Conservation (phyloP, 2,329 filamentous ascomycete species). For the Mollisiaceae sp. region DNA sequence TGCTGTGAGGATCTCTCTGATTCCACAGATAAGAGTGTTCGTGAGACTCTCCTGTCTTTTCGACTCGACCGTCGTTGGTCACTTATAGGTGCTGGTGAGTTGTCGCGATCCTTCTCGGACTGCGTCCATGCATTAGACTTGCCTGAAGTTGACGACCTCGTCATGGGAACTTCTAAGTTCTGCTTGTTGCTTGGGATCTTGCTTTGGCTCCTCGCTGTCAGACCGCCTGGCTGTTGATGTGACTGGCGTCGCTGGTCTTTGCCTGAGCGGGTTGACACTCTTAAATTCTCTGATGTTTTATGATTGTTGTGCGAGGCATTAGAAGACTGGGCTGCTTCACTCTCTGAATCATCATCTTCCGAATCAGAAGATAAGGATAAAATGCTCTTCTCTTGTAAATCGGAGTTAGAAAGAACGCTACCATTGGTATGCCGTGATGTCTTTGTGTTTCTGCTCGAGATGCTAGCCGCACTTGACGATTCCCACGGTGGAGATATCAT, state of each 20-base stretch:
- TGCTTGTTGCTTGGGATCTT: slow-evolving; percentile 18
- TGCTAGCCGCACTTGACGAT: slow-evolving; percentile 38
- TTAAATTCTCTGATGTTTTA: not conserved
- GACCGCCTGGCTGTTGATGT: slow-evolving; percentile 18
- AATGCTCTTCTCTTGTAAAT: slow-evolving; percentile 41
- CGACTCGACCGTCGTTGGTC: slow-evolving; percentile 2
- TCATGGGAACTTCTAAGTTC: slow-evolving; percentile 32
- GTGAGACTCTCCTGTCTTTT: slow-evolving; percentile 18
- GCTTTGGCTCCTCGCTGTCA: slow-evolving; percentile 23
- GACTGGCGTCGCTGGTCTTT: slow-evolving; percentile 14
- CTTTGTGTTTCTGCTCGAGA: slow-evolving; percentile 41
- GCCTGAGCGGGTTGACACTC: not conserved
- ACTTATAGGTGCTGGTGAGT: slow-evolving; percentile 3
- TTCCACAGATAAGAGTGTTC: not conserved
- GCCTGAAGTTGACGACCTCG: slow-evolving; percentile 15
- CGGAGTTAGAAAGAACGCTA: slow-evolving; percentile 39
- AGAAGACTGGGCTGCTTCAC: slow-evolving; percentile 24
- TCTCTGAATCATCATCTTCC: slow-evolving; percentile 35
- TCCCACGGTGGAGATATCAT: slow-evolving; percentile 33
- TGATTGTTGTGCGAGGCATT: not conserved
- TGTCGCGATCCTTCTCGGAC: slow-evolving; percentile 9
- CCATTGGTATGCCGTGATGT: slow-evolving; percentile 38
- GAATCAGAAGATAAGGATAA: slow-evolving; percentile 43
- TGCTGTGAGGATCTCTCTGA: slow-evolving; percentile 17
- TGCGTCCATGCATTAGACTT: slow-evolving; percentile 28